phyloP scores from a whole-genome alignment of 176 grass and related monocot species.

The Avena atlantica region DNA sequence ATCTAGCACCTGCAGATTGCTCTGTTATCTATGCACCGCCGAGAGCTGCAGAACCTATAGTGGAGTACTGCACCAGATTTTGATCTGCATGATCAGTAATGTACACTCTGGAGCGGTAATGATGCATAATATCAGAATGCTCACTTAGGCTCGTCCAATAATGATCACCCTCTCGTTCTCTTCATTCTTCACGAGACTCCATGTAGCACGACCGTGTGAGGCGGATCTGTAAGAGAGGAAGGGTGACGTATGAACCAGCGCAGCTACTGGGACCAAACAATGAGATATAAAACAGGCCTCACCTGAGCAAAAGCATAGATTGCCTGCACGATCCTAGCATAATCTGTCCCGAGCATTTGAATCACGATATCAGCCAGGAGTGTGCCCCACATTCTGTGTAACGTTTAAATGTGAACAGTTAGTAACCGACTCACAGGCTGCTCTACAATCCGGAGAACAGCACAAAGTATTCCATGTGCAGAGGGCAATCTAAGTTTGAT shows the following conservation, averaged over 20 bases:
- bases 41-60: not conserved
- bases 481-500: not conserved
- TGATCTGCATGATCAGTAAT: conserved; percentile 3
- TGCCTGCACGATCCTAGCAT: conserved; percentile 91
- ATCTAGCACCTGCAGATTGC: not conserved
- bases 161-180: not conserved
- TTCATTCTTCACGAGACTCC: conserved; percentile 44
- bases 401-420: not conserved
- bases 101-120: conserved; percentile 2
- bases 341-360: conserved; percentile 97
- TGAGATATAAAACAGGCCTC: conserved; percentile 10
- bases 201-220: conserved; percentile 52
- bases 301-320: conserved; percentile 96
- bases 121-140: not conserved
- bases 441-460: not conserved
- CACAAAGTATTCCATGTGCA: not conserved
- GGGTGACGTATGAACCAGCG: conserved; percentile 1
- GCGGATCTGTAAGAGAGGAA: conserved; percentile 52
- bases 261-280: not conserved
- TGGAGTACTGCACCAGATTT: not conserved
- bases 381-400: conserved; percentile 93
- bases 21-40: not conserved
- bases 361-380: conserved; percentile 96
- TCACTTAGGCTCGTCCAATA: conserved; percentile 16
- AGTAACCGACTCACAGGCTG: not conserved